phyloP scores from a whole-genome alignment of 768 basidiomycete species.

The Phaffia australis region DNA sequence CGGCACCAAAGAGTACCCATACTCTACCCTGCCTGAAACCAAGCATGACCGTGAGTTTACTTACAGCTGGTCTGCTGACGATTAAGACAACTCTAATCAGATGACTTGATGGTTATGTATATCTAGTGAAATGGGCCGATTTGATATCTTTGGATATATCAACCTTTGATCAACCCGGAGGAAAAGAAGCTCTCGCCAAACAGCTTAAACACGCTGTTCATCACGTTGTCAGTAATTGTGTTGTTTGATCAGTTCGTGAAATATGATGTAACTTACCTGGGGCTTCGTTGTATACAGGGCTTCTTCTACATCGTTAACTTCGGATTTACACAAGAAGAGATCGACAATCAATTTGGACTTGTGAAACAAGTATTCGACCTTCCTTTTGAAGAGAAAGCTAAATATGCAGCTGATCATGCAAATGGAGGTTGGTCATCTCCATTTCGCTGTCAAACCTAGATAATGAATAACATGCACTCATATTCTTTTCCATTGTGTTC shows the following conservation, averaged over 20 bases:
- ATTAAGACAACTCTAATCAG: too few relatives aligned
- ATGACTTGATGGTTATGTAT: too few relatives aligned
- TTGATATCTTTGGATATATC: slow-evolving; percentile 45
- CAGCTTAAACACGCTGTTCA: slow-evolving; percentile 44
- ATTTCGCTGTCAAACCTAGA: too few relatives aligned
- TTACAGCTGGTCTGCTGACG: too few relatives aligned
- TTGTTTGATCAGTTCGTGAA: too few relatives aligned
- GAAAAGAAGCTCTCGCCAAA: slow-evolving; percentile 42
- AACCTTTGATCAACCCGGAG: slow-evolving; percentile 41
- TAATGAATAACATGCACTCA: too few relatives aligned
- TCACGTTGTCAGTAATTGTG: slow-evolving; percentile 30
- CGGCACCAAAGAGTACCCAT: slow-evolving; percentile 25
- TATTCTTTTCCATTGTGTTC: too few relatives aligned
- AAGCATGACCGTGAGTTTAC: slow-evolving; percentile 41
- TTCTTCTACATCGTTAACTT: slow-evolving; percentile 19
- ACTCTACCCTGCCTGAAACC: slow-evolving; percentile 34
- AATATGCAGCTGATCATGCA: slow-evolving; percentile 7
- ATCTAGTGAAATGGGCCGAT: slow-evolving; percentile 46
- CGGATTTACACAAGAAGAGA: slow-evolving; percentile 16
- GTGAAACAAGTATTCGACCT: slow-evolving; percentile 18
- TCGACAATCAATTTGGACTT: slow-evolving; percentile 18
- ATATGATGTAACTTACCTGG: too few relatives aligned
- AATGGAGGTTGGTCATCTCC: slow-evolving; percentile 1
- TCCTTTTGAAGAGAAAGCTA: slow-evolving; percentile 7
- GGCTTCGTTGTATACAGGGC: too few relatives aligned